A percentile compares a stretch with the other conserved stretches of the same genome.
Evolutionary conservation across 768 basidiomycete species (phyloP).

Genomic region (Sarcodon sp.): DNA sequence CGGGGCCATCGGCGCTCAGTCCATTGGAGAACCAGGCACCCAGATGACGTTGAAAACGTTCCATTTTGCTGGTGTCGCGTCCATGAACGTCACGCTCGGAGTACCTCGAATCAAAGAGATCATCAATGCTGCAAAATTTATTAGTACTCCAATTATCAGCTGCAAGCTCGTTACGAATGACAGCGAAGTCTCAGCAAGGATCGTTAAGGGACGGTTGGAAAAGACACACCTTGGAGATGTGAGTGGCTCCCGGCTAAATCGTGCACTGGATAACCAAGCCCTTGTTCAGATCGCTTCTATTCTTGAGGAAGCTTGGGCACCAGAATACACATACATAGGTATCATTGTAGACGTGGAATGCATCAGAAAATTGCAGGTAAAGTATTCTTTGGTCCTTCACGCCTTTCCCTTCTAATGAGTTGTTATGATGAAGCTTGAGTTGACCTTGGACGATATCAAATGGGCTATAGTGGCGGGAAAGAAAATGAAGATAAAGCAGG

Average conservation of each 20-base stretch:
- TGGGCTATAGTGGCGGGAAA: constrained; percentile 79
- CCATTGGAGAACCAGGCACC: constrained; percentile 97
- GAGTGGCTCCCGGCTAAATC: constrained; percentile 12
- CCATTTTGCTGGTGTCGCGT: constrained; percentile 99
- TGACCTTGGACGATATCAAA: constrained; percentile 87
- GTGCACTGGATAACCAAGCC: background rate
- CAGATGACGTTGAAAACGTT: constrained; percentile 99
- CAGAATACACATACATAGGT: constrained; percentile 85
- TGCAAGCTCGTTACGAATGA: constrained; percentile 79
- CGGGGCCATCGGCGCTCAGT: constrained; percentile 96
- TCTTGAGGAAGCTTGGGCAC: constrained; percentile 93
- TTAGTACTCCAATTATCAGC: constrained; percentile 97
- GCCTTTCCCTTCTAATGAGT: background rate
- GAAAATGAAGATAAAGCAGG: constrained; percentile 88
- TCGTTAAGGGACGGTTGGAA: constrained; percentile 93
- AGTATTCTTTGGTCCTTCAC: constrained; percentile 3
- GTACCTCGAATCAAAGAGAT: constrained; percentile 99
- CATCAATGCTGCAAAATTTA: constrained; percentile 96
- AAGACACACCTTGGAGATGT: constrained; percentile 93
- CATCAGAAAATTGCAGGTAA: constrained; percentile 78
- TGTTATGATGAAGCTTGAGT: constrained; percentile 52
- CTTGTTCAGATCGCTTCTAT: constrained; percentile 67
- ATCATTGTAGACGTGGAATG: constrained; percentile 85
- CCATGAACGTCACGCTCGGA: constrained; percentile 98
- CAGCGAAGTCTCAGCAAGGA: constrained; percentile 90